These are phyloP conservation scores for Rhizopogon roseolus DNA, from an alignment of 768 basidiomycete genomes.

Conservation along the genomic window DNA sequence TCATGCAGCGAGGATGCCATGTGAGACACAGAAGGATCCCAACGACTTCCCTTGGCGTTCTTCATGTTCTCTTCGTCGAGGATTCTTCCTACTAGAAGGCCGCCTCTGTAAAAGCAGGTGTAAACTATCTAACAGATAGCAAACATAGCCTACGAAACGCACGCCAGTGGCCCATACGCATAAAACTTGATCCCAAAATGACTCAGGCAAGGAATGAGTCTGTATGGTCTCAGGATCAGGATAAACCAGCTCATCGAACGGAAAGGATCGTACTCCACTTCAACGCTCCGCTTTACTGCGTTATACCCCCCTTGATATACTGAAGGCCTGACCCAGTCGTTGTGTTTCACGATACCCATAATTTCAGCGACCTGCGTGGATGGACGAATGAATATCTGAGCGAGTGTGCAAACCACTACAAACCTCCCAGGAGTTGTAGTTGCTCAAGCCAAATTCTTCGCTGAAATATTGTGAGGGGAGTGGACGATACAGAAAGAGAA, in stretches of 20 bases:
- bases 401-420: background rate
- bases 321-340: conserved; percentile 44
- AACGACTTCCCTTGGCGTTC: conserved; percentile 7
- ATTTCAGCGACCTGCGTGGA: conserved; percentile 38
- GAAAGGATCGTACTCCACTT: conserved; percentile 25
- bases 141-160: background rate
- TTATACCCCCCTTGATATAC: conserved; percentile 49
- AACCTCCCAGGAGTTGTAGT: conserved; percentile 31
- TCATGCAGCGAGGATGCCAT: conserved; percentile 6
- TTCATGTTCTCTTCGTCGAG: conserved; percentile 8
- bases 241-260: background rate
- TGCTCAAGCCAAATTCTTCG: conserved; percentile 12
- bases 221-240: background rate
- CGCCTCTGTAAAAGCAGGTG: conserved; percentile 1
- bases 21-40: conserved; percentile 11
- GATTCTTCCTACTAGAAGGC: conserved; percentile 11
- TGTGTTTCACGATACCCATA: conserved; percentile 34
- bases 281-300: conserved; percentile 34
- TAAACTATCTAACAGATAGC: background rate
- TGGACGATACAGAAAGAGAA: background rate
- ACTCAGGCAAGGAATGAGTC: conserved; percentile 36
- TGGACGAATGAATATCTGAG: background rate
- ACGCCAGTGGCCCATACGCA: conserved; percentile 14
- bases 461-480: background rate
- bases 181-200: conserved; percentile 37